Evolutionary conservation across 2,329 filamentous ascomycete genomes (phyloP).

Genomic region (Colletotrichum filicis): DNA sequence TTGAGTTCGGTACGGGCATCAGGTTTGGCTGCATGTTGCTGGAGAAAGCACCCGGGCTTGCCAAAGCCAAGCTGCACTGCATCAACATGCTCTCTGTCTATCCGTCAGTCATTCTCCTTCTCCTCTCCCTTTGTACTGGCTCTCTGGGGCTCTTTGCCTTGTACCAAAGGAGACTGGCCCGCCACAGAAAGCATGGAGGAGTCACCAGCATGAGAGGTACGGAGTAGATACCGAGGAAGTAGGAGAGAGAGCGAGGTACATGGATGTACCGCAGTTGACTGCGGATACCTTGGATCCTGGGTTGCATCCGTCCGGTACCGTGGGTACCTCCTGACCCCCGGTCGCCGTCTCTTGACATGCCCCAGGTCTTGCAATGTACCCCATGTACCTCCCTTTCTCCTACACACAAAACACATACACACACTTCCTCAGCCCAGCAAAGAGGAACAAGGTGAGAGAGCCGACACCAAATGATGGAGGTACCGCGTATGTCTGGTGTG

Average conservation of each 20-base stretch:
- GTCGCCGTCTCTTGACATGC: constrained; percentile 11
- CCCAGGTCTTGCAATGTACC: constrained; percentile 26
- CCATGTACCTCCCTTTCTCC: constrained; percentile 17
- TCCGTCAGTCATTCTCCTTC: background rate
- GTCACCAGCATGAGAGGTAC: background rate
- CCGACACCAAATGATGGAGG: too few relatives aligned
- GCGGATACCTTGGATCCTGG: constrained; percentile 16
- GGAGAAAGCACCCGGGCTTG: constrained; percentile 12
- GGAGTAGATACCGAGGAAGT: background rate
- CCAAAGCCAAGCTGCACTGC: constrained; percentile 8
- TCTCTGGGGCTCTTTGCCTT: background rate
- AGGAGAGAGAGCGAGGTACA: constrained; percentile 1
- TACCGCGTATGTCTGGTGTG: too few relatives aligned
- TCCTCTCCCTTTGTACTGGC: background rate
- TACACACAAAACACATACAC: background rate
- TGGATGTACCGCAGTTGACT: background rate
- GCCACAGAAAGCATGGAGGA: background rate
- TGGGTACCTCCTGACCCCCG: constrained; percentile 26
- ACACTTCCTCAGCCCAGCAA: background rate
- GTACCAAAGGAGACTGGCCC: background rate
- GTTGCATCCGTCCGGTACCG: constrained; percentile 33
- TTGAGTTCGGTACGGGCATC: constrained; percentile 5
- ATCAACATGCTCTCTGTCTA: background rate
- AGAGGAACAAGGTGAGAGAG: background rate
- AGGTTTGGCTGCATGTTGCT: constrained; percentile 2